phyloP scores from a whole-genome alignment of 2,329 filamentous ascomycete genomes.

The Aspergillus tamarii region DNA sequence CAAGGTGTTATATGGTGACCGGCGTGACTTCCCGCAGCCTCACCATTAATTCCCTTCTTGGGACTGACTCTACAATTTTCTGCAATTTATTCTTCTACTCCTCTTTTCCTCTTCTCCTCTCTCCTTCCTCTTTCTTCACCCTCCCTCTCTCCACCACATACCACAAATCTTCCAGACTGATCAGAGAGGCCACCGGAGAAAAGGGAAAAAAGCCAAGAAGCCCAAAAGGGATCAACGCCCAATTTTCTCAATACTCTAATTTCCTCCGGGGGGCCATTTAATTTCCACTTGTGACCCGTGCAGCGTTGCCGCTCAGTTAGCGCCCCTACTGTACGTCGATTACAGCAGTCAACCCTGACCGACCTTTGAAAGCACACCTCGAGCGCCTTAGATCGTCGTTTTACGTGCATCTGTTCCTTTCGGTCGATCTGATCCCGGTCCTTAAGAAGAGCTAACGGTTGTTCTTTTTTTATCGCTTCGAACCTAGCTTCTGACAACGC shows the following conservation, averaged over 20 bases:
- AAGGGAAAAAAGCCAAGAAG: neutral
- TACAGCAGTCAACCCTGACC: conserved; percentile 2
- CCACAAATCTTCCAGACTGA: neutral
- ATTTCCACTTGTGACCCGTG: conserved; percentile 6
- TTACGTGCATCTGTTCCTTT: conserved; percentile 2
- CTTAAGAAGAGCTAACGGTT: neutral
- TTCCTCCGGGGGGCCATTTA: neutral
- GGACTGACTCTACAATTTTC: neutral
- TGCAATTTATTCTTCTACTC: neutral
- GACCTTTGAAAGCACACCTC: conserved; percentile 1
- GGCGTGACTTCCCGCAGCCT: conserved; percentile 1
- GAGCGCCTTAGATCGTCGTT: conserved; percentile 2
- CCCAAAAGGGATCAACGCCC: neutral
- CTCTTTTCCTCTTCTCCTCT: neutral
- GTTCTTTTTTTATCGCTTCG: conserved; percentile 1
- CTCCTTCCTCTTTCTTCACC: neutral
- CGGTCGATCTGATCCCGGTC: neutral
- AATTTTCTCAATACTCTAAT: neutral
- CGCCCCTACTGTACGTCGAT: conserved; percentile 7
- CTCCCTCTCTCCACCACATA: neutral
- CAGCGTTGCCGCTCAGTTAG: conserved; percentile 4
- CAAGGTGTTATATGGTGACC: neutral
- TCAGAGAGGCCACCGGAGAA: neutral
- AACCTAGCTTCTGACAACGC: neutral
- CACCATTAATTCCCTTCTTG: neutral